Percentiles rank a stretch among this genome's conserved stretches.
Conservation (phyloP, 805 yeast species). For the Metschnikowia drakensbergensis region DNA sequence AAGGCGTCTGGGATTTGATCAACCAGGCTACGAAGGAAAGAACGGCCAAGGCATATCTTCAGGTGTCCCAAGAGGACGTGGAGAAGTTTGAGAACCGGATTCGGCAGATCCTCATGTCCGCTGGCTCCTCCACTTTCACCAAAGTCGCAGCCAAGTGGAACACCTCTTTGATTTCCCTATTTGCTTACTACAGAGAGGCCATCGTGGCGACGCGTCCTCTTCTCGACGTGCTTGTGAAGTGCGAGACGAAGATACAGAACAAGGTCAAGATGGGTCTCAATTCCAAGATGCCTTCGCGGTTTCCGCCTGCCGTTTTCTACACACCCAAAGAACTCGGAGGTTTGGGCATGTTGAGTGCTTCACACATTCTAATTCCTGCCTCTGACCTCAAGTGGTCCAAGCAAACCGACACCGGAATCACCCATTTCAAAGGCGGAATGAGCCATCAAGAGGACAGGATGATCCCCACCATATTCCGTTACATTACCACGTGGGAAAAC, state of each 20-base stretch:
- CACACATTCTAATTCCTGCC: conserved; percentile 91
- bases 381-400: conserved; percentile 87
- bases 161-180: conserved; percentile 79
- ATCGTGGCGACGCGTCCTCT: conserved; percentile 76
- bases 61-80: conserved; percentile 78
- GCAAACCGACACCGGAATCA: conserved; percentile 91
- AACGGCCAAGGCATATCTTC: conserved; percentile 82
- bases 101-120: conserved; percentile 86
- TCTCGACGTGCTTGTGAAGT: conserved; percentile 77
- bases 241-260: conserved; percentile 91
- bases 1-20: conserved; percentile 89
- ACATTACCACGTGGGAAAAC: conserved; percentile 94
- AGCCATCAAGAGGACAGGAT: conserved; percentile 71
- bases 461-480: conserved; percentile 91
- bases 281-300: conserved; percentile 97
- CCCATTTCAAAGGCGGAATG: conserved; percentile 94
- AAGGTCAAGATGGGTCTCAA: conserved; percentile 92
- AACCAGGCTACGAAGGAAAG: conserved; percentile 72
- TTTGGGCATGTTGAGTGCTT: conserved; percentile 94
- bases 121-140: conserved; percentile 93
- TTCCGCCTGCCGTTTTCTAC: conserved; percentile 98
- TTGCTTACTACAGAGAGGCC: conserved; percentile 91
- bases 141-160: conserved; percentile 96
- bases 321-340: conserved; percentile 98
- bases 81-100: conserved; percentile 78